Conservation (phyloP, 345 rosid species). For the Adansonia digitata region DNA sequence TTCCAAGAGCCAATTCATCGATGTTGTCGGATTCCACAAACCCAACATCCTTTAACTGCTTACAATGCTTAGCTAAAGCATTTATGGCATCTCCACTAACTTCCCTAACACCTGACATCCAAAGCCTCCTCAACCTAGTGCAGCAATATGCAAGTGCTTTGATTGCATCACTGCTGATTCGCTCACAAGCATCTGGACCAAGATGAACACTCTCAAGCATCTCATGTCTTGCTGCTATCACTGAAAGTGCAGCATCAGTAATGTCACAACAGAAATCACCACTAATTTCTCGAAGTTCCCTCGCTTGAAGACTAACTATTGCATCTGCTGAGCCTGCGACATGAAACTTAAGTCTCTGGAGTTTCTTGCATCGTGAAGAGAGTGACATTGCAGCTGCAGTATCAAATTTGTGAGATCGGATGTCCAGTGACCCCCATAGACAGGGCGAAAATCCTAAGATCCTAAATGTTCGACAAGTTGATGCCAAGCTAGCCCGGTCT, state of each 20-base stretch:
- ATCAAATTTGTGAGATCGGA: constrained; percentile 67
- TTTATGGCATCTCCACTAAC: constrained; percentile 61
- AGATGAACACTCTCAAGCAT: constrained; percentile 68
- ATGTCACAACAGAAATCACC: constrained; percentile 75
- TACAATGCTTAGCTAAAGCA: constrained; percentile 65
- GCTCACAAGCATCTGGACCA: constrained; percentile 83
- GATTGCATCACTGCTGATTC: constrained; percentile 69
- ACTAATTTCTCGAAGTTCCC: constrained; percentile 51
- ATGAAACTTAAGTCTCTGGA: constrained; percentile 57
- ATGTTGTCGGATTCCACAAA: constrained; percentile 64
- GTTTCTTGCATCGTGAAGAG: constrained; percentile 51
- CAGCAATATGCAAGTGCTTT: constrained; percentile 67
- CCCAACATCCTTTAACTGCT: constrained; percentile 53
- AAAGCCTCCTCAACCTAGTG: constrained; percentile 62
- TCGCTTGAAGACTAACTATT: constrained; percentile 53
- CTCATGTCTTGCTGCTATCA: constrained; percentile 75
- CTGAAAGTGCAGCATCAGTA: constrained; percentile 69
- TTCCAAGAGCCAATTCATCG: constrained; percentile 61
- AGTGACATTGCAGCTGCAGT: constrained; percentile 44
- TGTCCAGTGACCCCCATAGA: constrained; percentile 61
- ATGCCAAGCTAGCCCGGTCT: constrained; percentile 68
- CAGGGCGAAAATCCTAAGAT: constrained; percentile 48
- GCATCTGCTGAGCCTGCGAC: constrained; percentile 75
- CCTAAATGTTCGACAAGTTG: constrained; percentile 64
- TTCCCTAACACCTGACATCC: constrained; percentile 68